Base-by-base conservation (phyloP, 495 filamentous ascomycete genomes). In the Talaromyces stipitatus region DNA sequence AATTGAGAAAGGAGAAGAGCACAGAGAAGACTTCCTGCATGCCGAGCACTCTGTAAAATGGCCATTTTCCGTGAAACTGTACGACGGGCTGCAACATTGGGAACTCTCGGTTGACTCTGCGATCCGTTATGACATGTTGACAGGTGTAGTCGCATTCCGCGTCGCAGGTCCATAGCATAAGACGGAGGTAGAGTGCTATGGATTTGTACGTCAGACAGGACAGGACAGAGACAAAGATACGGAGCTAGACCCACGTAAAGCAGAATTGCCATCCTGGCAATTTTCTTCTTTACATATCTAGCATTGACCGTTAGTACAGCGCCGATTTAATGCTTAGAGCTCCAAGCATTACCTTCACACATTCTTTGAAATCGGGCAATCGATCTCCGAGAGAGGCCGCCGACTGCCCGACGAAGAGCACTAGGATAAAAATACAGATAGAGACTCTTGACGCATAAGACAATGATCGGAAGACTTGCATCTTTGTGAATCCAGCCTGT, bases 51-150 rank as follows among this genome's bases (percentile, higher is more conserved):
- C 94, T 85, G 60, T 82, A 76, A 78, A 98, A 98, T 27, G 94
- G 94, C 94, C 94, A 98, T 82, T 98, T 98, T n/a, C 95, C 94
- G 76, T 98, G 92, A 78, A 89, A 98, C 75, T 98, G 94, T 36
- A 92, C 84, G 26, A 96, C 68, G 3, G 88, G 82, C 27, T 80
- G 75, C 38, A 80, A 69, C 71, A 82, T 80, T 12, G 84, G 83
- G 28, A 82, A 82, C 47, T 84, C 78, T 62, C 82, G 78, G 33
- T 81, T 75, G 50, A 89, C 70, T 57, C 94, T 90, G 22, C 68
- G 72, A 57, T 88, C 72, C 54, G 94, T 97, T 53, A 94, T 78
- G 70, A 96, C 88, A 78, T 96, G 94, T 69, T 98, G 94, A 78
- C 94, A 98, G 47, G 88, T 88, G 78, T 98, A 96, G 76, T 98